A percentile compares a stretch with the other conserved stretches of the same genome.
Evolutionary conservation across 2,329 filamentous ascomycete genomes (phyloP).

Genomic region (Botrytis cinerea): DNA sequence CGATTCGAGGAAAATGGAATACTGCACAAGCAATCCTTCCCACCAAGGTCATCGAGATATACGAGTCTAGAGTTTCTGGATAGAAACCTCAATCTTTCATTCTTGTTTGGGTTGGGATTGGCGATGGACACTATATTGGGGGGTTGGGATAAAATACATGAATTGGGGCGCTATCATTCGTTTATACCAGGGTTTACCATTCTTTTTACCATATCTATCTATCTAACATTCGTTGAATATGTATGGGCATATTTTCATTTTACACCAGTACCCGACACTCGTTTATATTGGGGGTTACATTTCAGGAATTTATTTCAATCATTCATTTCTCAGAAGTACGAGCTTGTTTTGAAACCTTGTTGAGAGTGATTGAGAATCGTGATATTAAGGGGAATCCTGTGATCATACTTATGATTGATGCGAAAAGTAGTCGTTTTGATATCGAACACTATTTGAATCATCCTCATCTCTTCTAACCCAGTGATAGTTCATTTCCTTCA

Average conservation of each 20-base stretch:
- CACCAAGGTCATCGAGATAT: not conserved
- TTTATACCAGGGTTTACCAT: not conserved
- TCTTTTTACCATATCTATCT: not conserved
- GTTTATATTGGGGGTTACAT: not conserved
- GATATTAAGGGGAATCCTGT: fast-evolving
- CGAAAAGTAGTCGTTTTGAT: not conserved
- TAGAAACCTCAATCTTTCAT: not conserved
- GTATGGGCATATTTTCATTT: not conserved
- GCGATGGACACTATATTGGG: not conserved
- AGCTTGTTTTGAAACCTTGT: not conserved
- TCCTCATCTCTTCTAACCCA: not conserved
- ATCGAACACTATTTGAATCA: not conserved
- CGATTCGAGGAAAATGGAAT: not conserved
- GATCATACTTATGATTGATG: not conserved
- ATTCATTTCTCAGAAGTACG: not conserved
- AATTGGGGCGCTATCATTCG: not conserved
- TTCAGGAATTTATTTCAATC: not conserved
- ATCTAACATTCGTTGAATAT: not conserved
- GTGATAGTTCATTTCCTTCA: not conserved
- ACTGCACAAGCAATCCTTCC: not conserved
- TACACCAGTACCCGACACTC: not conserved
- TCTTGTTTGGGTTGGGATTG: not conserved
- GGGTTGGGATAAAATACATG: not conserved
- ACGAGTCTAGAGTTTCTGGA: not conserved
- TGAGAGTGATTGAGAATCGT: not conserved